phyloP scores from a whole-genome alignment of 1,139 yeast species.

The Yamadazyma friedrichii region DNA sequence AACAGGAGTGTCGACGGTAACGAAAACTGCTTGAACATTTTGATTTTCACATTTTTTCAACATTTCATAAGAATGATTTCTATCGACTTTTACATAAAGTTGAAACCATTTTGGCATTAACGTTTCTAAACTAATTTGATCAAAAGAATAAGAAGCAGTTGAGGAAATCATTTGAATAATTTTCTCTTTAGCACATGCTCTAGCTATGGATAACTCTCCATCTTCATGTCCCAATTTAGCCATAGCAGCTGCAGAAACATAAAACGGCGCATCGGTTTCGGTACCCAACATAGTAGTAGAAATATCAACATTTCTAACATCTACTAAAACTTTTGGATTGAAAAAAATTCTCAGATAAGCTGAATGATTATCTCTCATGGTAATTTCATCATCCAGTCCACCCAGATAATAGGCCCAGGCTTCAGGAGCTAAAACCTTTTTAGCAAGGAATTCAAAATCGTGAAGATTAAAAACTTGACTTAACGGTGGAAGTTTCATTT shows the following conservation, averaged over 20 bases:
- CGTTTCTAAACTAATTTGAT: constrained; percentile 47
- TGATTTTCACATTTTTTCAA: constrained; percentile 20
- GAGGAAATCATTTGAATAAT: constrained; percentile 59
- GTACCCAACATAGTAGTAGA: constrained; percentile 53
- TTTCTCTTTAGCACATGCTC: constrained; percentile 46
- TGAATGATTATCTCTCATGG: constrained; percentile 78
- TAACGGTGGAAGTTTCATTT: constrained; percentile 43
- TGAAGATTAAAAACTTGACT: constrained; percentile 56
- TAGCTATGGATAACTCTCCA: constrained; percentile 52
- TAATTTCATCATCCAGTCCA: constrained; percentile 86
- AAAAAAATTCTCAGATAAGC: constrained; percentile 81
- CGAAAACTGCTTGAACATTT: constrained; percentile 26
- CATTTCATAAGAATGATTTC: constrained; percentile 17
- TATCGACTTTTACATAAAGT: constrained; percentile 44
- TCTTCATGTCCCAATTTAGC: constrained; percentile 57
- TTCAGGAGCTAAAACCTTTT: constrained; percentile 59
- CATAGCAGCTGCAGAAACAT: constrained; percentile 57
- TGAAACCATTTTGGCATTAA: constrained; percentile 34
- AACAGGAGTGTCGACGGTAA: constrained; percentile 27
- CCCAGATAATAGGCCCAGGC: constrained; percentile 88
- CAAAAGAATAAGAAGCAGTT: constrained; percentile 53
- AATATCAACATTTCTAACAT: constrained; percentile 51
- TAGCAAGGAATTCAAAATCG: constrained; percentile 78
- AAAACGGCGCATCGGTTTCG: constrained; percentile 51
- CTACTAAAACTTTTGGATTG: constrained; percentile 71